phyloP scores from a whole-genome alignment of 768 basidiomycete species.

The Lactifluus pinguis region DNA sequence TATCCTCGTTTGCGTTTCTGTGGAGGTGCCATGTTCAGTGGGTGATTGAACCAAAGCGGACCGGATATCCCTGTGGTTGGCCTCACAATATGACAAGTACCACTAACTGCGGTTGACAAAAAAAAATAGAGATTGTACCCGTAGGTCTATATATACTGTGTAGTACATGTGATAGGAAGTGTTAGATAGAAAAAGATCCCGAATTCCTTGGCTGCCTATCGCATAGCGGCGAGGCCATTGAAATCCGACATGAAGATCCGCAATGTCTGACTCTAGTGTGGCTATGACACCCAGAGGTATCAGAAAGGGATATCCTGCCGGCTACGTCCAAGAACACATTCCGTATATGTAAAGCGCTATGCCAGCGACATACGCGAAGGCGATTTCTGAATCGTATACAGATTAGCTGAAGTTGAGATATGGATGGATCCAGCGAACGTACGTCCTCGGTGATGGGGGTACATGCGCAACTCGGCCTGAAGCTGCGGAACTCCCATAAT shows the following conservation, averaged over 20 bases:
- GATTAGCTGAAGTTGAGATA: slow-evolving; percentile 4
- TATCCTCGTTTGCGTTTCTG: slow-evolving; percentile 51
- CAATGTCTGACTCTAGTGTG: neutral
- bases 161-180: neutral
- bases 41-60: too few relatives aligned
- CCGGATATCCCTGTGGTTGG: too few relatives aligned
- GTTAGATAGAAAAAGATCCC: neutral
- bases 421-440: slow-evolving; percentile 31
- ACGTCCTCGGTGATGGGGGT: slow-evolving; percentile 46
- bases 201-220: neutral
- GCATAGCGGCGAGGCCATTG: neutral
- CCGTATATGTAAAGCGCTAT: slow-evolving; percentile 47
- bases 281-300: slow-evolving; percentile 12
- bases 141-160: too few relatives aligned
- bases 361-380: slow-evolving; percentile 47
- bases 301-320: slow-evolving; percentile 35
- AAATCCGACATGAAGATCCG: neutral
- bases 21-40: slow-evolving; percentile 9
- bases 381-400: slow-evolving; percentile 37
- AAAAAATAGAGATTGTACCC: neutral
- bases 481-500: slow-evolving; percentile 84
- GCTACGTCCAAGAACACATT: slow-evolving; percentile 44
- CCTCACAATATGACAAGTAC: too few relatives aligned
- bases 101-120: too few relatives aligned
- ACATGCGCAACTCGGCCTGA: slow-evolving; percentile 42